A percentile compares a stretch with the other conserved stretches of the same genome.
These are phyloP conservation scores for Candida tallmaniae DNA, from an alignment of 805 yeast genomes.

Conservation along the genomic window DNA sequence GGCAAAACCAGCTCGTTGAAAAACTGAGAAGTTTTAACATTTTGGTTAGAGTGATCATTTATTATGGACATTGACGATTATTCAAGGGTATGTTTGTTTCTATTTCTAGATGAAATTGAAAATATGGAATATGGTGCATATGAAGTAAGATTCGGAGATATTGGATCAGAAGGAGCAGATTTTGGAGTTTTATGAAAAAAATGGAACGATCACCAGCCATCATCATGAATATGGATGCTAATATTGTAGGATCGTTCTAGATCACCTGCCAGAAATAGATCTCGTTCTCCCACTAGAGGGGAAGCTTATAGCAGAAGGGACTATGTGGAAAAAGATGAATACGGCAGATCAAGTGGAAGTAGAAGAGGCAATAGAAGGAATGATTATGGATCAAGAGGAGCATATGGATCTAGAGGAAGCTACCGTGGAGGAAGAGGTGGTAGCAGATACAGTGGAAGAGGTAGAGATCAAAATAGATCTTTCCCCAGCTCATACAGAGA, in stretches of 20 bases:
- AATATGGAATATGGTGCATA: too few species aligned
- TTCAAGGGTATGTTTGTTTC: conserved; percentile 54
- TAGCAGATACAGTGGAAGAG: conserved; percentile 10
- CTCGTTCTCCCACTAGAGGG: conserved; percentile 14
- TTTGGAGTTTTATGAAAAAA: too few species aligned
- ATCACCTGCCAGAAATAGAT: conserved; percentile 31
- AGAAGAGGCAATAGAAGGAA: conserved; percentile 19
- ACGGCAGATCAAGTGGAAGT: conserved; percentile 18
- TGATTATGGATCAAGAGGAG: conserved; percentile 15
- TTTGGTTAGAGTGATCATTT: not conserved
- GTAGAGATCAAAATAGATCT: conserved; percentile 17
- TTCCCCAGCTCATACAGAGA: conserved; percentile 5
- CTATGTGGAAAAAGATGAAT: conserved; percentile 22
- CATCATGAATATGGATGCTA: too few species aligned
- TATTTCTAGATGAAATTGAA: too few species aligned
- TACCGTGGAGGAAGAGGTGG: conserved; percentile 12
- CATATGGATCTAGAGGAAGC: conserved; percentile 15
- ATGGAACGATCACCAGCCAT: too few species aligned
- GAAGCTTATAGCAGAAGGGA: conserved; percentile 16
- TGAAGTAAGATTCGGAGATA: too few species aligned
- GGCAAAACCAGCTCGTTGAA: not conserved
- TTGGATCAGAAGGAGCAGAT: too few species aligned
- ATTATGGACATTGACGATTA: conserved; percentile 59
- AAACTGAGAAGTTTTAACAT: not conserved
- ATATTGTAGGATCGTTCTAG: conserved; percentile 30